Evolutionary conservation across 2,329 filamentous ascomycete species (phyloP).

Genomic region (Cladosporium sphaerospermum): DNA sequence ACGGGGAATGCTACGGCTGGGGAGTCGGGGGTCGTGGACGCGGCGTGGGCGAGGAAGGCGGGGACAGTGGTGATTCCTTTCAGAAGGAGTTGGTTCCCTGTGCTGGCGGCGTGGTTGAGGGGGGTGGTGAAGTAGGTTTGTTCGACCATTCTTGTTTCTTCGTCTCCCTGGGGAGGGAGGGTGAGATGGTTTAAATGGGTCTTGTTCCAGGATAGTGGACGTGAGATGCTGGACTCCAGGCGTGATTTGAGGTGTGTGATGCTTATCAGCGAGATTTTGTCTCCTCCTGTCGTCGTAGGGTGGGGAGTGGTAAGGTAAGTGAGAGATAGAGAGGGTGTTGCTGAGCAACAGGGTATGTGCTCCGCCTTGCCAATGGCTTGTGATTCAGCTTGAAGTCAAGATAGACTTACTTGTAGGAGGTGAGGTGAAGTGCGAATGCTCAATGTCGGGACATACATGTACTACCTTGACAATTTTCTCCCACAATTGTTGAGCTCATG

Average conservation of each 20-base stretch:
- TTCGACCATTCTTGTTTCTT: background rate
- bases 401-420: no score
- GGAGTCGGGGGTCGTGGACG: constrained; percentile 24
- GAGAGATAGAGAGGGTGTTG: background rate
- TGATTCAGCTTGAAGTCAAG: background rate
- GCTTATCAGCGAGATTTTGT: background rate
- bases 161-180: no score
- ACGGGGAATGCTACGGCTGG: constrained; percentile 49
- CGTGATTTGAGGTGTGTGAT: background rate
- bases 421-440: no score
- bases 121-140: constrained; percentile 57
- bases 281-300: no score
- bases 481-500: constrained; percentile 6
- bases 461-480: no score
- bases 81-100: constrained; percentile 27
- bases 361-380: background rate
- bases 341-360: no score
- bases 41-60: no score
- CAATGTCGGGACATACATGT: background rate
- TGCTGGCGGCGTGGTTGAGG: constrained; percentile 47
- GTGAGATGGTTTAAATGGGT: no score
- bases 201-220: no score
- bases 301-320: no score
- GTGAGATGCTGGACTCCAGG: no score
- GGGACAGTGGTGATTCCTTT: no score